Conservation (phyloP, 805 yeast species). For the Candida succiphila region DNA sequence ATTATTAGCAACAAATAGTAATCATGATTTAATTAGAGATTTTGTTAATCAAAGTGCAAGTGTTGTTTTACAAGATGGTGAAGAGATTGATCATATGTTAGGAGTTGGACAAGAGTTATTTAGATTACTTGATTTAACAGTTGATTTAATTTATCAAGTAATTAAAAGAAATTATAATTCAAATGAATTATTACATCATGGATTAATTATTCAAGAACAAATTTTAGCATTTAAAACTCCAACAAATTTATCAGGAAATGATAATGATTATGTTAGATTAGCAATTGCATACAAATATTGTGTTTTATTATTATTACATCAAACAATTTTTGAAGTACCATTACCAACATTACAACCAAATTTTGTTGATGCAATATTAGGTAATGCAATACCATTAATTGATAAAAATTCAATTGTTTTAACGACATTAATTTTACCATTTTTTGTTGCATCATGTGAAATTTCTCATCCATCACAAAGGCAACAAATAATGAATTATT, state of each 20-base stretch:
- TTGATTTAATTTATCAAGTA: slow-evolving; percentile 6
- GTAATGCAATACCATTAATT: too few relatives aligned
- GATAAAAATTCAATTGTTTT: not conserved
- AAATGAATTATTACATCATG: slow-evolving; percentile 1
- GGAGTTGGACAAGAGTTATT: slow-evolving; percentile 9
- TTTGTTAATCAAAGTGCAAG: not conserved
- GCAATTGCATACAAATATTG: slow-evolving; percentile 6
- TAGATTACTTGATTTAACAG: slow-evolving; percentile 5
- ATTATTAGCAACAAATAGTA: slow-evolving; percentile 3
- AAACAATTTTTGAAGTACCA: slow-evolving; percentile 7
- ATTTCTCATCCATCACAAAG: not conserved
- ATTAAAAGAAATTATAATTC: slow-evolving; percentile 3
- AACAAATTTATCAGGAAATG: slow-evolving; percentile 1
- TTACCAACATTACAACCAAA: too few relatives aligned
- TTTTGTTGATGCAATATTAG: too few relatives aligned
- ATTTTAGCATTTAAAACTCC: not conserved
- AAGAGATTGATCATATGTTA: slow-evolving; percentile 11
- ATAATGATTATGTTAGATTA: slow-evolving; percentile 7
- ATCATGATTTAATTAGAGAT: too few relatives aligned
- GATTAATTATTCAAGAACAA: too few relatives aligned
- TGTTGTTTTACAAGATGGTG: slow-evolving; percentile 6
- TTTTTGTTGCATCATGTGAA: not conserved
- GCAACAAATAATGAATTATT: slow-evolving; percentile 3
- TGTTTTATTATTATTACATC: slow-evolving; percentile 7
- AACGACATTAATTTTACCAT: not conserved